Base-by-base conservation (phyloP, 345 rosid species). In the Viola odorata region DNA sequence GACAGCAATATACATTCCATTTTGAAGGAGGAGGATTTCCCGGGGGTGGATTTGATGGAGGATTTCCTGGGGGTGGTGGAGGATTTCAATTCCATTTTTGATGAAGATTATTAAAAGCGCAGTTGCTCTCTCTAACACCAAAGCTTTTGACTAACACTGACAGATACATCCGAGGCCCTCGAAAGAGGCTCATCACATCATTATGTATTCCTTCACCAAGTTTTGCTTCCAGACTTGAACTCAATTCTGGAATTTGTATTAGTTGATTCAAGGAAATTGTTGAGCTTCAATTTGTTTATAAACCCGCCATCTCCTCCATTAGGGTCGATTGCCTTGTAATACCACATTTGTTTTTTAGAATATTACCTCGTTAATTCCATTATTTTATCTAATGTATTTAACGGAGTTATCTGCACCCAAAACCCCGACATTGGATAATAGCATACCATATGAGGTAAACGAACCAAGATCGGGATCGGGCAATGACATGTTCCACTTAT, bases 21-120 rank as follows among this genome's bases (percentile, higher is more conserved):
- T 94, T 84, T 68, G 97, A 90, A 0, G 99, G 98, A 4, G 97
- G 97, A 8, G 98, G 96, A 38, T 88, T 89, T 67, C 96, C 91
- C 1, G 96, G 95, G 32, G 92, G 89, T 7, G 86, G 85, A 7
- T 77, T 70, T 72, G 85, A 64, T 3, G 82, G 84, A 14, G 91
- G 96, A 10, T 79, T 82, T 74, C 95, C 85, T 11, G 96, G 88
- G 47, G 87, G 87, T 2, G 84, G 88, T 48, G 87, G 87, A 0
- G 84, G 85, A 45, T 86, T 71, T 12, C 94, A 86, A 63, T 94
- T 85, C 70, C 64, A 80, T 55, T 84, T 86, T 72, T 86, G 82
- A 80, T 70, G 17, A 14, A 41, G 56, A 50, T 37, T 42, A 45
- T 37, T 13, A 39, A 2, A 39, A 15, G 47, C 15, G 66, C 37